Conservation (phyloP, 2,329 filamentous ascomycete species). For the Arthrocladium fulminans region DNA sequence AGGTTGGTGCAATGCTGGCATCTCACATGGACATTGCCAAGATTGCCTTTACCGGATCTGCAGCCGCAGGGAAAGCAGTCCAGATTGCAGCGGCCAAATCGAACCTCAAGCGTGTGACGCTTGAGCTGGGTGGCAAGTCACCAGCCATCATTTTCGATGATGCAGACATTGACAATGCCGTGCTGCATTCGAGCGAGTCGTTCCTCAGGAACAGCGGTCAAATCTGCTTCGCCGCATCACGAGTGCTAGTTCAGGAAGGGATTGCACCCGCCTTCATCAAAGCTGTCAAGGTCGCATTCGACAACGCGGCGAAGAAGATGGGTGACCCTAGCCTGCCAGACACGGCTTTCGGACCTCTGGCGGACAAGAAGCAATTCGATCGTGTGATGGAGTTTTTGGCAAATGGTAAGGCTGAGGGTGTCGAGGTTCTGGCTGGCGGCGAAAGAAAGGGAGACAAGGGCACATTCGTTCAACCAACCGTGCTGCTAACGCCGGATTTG, state of each 20-base stretch:
- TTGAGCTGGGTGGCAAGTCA: constrained; percentile 59
- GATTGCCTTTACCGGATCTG: constrained; percentile 35
- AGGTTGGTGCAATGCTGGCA: constrained; percentile 27
- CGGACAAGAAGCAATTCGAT: constrained; percentile 64
- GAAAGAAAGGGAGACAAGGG: constrained; percentile 49
- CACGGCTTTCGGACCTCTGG: constrained; percentile 68
- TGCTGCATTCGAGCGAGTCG: constrained; percentile 57
- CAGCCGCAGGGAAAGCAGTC: constrained; percentile 30
- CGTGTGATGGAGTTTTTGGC: constrained; percentile 62
- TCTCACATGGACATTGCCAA: constrained; percentile 36
- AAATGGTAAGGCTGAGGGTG: constrained; percentile 60
- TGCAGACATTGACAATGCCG: constrained; percentile 57
- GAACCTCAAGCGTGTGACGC: constrained; percentile 50
- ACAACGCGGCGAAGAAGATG: constrained; percentile 43
- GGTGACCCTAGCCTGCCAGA: constrained; percentile 62
- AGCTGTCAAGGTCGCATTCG: constrained; percentile 31
- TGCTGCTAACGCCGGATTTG: constrained; percentile 50
- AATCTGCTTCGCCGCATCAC: constrained; percentile 56
- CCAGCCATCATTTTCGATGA: constrained; percentile 57
- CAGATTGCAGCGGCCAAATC: constrained; percentile 31
- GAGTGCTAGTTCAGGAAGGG: constrained; percentile 54
- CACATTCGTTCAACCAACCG: constrained; percentile 55
- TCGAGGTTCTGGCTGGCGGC: constrained; percentile 56
- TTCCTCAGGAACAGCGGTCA: constrained; percentile 54
- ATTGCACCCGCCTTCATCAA: constrained; percentile 58